Base-by-base conservation (phyloP, 352 stramenopile species). In the Pythium rishiriense region DNA sequence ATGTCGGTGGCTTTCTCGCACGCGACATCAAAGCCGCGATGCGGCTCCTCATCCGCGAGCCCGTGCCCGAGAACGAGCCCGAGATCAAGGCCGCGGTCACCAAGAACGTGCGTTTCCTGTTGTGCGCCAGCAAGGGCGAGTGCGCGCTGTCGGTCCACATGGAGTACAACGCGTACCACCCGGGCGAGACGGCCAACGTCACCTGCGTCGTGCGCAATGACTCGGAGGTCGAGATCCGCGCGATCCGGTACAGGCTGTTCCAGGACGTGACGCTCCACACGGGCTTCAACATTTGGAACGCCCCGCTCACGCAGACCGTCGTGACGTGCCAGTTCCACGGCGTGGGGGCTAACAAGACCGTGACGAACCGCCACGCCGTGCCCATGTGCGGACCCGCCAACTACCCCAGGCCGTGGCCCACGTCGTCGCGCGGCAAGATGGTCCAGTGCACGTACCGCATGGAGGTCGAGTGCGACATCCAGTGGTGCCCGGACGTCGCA, bases 121-220 rank as follows among this genome's bases (percentile, higher is more conserved):
- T 78, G 29, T 72, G 89, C 49, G 81, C 69, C 33, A 50, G 43
- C 56, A 77, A 81, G 45, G 80, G 79, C 25, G 68, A 33, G 6
- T 87, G 76, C 43, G 21, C 72, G 8, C 58, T 91, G 1, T 58
- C 74, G 19, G 77, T 79, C 3, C 69, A 72, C 0, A 84, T 89
- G 72, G 73, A 86, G 60, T 86, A 81, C 45, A 84, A 81, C 58
- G 71, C 87, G 28, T 91, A 87, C 52, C 63, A 85, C 28, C 50
- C 79, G 0, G 73, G 76, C 15, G 76, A 89, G 31, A 83, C 76
- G 9, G 71, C 76, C 43, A 58, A 79, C 15, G 81, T 88, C 57
- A 72, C 79, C 21, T 87, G 76, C 60, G 68, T 78, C 43, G 21
- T 50, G 22, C 43, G 25, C 10, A 50, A 50, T 22, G 43, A 19